Evolutionary conservation across 306 rosid species (phyloP).

Genomic region (Casuarina cunninghamiana): DNA sequence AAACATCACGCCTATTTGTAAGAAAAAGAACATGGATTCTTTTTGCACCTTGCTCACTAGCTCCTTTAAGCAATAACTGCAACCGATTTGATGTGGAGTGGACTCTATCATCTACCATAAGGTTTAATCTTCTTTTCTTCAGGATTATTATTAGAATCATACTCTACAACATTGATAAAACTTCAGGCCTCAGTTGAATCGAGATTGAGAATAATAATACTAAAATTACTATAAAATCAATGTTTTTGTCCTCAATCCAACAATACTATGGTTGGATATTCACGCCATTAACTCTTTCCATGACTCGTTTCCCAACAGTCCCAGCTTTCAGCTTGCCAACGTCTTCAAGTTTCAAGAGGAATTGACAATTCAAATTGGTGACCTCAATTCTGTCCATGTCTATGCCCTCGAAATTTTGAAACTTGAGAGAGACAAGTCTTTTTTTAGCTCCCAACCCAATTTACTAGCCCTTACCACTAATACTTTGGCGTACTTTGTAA

Average conservation of each 20-base stretch:
- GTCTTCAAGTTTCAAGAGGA: conserved; percentile 87
- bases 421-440: conserved; percentile 86
- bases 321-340: conserved; percentile 95
- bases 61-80: conserved; percentile 91
- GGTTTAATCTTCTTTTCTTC: conserved; percentile 80
- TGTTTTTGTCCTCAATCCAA: conserved; percentile 89
- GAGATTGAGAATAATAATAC: conserved; percentile 83
- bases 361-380: conserved; percentile 92
- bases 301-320: conserved; percentile 89
- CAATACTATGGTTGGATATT: conserved; percentile 79
- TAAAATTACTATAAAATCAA: conserved; percentile 70
- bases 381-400: conserved; percentile 71
- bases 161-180: conserved; percentile 87
- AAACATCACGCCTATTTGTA: conserved; percentile 97
- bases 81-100: conserved; percentile 84
- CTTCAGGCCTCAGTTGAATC: conserved; percentile 97
- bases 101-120: conserved; percentile 92
- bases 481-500: conserved; percentile 62
- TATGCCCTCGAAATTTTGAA: conserved; percentile 70
- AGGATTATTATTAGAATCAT: conserved; percentile 80
- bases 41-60: conserved; percentile 69
- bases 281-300: conserved; percentile 86
- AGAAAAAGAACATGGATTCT: conserved; percentile 86
- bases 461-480: conserved; percentile 89
- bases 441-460: conserved; percentile 83